A percentile compares a stretch with the other conserved stretches of the same genome.
These are phyloP conservation scores for Daldinia caldariorum DNA, from an alignment of 495 filamentous ascomycete genomes.

Conservation along the genomic window DNA sequence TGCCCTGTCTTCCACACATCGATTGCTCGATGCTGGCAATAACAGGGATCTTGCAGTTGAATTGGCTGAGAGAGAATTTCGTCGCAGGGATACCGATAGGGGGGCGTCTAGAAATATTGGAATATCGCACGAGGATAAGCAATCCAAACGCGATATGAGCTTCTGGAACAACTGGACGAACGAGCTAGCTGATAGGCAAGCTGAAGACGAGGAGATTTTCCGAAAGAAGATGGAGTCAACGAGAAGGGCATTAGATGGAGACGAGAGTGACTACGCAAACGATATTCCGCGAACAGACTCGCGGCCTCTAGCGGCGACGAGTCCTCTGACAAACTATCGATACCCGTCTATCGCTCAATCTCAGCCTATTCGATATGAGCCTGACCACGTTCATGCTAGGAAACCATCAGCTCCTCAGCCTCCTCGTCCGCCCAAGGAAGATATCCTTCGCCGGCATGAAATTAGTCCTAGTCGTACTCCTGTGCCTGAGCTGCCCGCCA, in stretches of 20 bases:
- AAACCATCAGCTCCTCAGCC: slow-evolving; percentile 46
- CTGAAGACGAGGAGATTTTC: slow-evolving; percentile 58
- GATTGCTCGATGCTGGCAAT: slow-evolving; percentile 71
- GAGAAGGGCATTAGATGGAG: slow-evolving; percentile 53
- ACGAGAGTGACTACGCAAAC: slow-evolving; percentile 7
- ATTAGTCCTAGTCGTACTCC: slow-evolving; percentile 14
- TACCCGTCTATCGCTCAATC: slow-evolving; percentile 63
- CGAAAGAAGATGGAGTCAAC: slow-evolving; percentile 61
- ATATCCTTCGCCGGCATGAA: slow-evolving; percentile 14
- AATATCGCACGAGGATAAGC: slow-evolving; percentile 59
- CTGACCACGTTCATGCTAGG: slow-evolving; percentile 22
- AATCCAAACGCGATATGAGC: slow-evolving; percentile 66
- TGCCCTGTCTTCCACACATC: slow-evolving; percentile 55
- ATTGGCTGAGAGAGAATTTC: slow-evolving; percentile 77
- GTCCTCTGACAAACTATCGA: slow-evolving; percentile 45
- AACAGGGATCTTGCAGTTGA: slow-evolving; percentile 81
- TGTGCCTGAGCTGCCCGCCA: slow-evolving; percentile 41
- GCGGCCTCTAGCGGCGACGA: neutral
- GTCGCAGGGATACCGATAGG: slow-evolving; percentile 69
- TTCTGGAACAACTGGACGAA: slow-evolving; percentile 70
- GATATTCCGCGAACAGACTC: neutral
- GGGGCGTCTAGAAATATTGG: slow-evolving; percentile 65
- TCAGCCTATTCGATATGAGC: slow-evolving; percentile 54
- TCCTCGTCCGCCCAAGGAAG: slow-evolving; percentile 58
- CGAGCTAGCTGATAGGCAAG: slow-evolving; percentile 38